A percentile compares a stretch with the other conserved stretches of the same genome.
Conservation (phyloP, 495 filamentous ascomycete species). For the Astrothelium subdiscretum region DNA sequence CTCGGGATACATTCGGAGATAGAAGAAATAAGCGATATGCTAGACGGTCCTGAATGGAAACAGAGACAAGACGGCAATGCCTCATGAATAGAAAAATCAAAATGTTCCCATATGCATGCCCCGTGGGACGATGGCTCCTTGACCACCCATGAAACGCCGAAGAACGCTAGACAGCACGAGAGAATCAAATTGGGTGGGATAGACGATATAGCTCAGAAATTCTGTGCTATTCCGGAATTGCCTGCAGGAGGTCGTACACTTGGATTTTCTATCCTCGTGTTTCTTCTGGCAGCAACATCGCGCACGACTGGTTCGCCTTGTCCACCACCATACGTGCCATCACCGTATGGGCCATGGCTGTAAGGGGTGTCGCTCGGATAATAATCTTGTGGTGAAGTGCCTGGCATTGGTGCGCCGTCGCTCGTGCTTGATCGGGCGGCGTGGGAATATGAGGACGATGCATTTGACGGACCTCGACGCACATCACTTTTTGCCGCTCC, state of each 20-base stretch:
- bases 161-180: background rate
- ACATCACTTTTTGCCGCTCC: slow-evolving; percentile 57
- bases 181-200: background rate
- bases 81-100: background rate
- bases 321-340: slow-evolving; percentile 39
- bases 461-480: slow-evolving; percentile 86
- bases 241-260: slow-evolving; percentile 75
- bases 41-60: background rate
- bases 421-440: slow-evolving; percentile 52
- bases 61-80: background rate
- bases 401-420: background rate
- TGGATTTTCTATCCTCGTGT: slow-evolving; percentile 88
- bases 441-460: slow-evolving; percentile 88
- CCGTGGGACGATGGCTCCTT: background rate
- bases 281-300: slow-evolving; percentile 82
- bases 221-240: slow-evolving; percentile 94
- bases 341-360: slow-evolving; percentile 45
- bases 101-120: background rate
- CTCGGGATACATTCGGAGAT: background rate
- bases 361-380: slow-evolving; percentile 44
- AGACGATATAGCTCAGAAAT: slow-evolving; percentile 50
- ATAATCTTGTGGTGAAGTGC: slow-evolving; percentile 29
- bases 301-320: slow-evolving; percentile 68
- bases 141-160: background rate
- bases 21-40: background rate